Conservation (phyloP, 2,329 filamentous ascomycete genomes). For the Colletotrichum magnum region DNA sequence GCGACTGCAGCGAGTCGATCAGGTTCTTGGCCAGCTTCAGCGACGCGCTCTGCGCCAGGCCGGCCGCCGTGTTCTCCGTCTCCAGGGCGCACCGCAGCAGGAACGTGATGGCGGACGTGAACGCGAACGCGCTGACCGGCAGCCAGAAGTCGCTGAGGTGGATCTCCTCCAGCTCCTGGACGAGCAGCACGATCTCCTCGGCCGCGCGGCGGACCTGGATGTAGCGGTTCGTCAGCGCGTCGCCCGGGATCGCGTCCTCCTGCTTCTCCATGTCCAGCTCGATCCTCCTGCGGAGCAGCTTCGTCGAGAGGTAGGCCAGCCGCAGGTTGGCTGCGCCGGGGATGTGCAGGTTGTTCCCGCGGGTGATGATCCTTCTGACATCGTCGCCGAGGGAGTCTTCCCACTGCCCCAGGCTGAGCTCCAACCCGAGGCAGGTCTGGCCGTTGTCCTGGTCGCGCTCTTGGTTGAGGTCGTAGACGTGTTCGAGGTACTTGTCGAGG, state of each 20-base stretch:
- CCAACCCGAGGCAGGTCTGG: slow-evolving; percentile 49
- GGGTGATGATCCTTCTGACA: slow-evolving; percentile 56
- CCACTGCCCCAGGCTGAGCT: slow-evolving; percentile 59
- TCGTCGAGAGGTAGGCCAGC: slow-evolving; percentile 63
- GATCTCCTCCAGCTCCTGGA: slow-evolving; percentile 59
- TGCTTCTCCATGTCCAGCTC: slow-evolving; percentile 58
- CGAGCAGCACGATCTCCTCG: slow-evolving; percentile 64
- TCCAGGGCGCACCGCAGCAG: slow-evolving; percentile 63
- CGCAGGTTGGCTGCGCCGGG: slow-evolving; percentile 66
- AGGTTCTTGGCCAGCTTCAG: slow-evolving; percentile 60
- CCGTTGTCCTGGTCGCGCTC: slow-evolving; percentile 21
- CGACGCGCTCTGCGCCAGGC: slow-evolving; percentile 54
- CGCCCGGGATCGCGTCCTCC: slow-evolving; percentile 26
- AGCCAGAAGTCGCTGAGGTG: slow-evolving; percentile 67
- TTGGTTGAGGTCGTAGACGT: slow-evolving; percentile 42
- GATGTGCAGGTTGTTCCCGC: slow-evolving; percentile 56
- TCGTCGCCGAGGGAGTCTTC: slow-evolving; percentile 56
- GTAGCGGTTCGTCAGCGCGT: slow-evolving; percentile 45
- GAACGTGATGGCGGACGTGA: slow-evolving; percentile 64
- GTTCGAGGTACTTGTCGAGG: slow-evolving; percentile 40
- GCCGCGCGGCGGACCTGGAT: slow-evolving; percentile 59
- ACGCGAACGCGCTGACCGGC: slow-evolving; percentile 61
- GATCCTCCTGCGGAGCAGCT: slow-evolving; percentile 62
- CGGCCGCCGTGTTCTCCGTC: slow-evolving; percentile 53
- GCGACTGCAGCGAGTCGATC: slow-evolving; percentile 54